phyloP scores from a whole-genome alignment of 225 moss, liverwort and hornwort genomes.

The Marchantia paleacea region DNA sequence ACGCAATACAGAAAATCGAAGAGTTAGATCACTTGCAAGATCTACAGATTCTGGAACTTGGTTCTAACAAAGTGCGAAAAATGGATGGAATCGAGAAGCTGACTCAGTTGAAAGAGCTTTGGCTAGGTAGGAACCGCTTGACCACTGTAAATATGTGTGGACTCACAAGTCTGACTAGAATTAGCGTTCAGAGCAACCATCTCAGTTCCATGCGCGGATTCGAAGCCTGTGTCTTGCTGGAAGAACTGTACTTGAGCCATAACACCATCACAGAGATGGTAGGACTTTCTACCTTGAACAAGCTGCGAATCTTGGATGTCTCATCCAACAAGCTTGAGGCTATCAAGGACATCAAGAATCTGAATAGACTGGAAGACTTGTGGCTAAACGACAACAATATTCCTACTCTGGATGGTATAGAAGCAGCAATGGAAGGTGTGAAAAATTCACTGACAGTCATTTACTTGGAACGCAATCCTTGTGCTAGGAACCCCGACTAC shows the following conservation, averaged over 20 bases:
- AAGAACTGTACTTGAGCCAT: constrained; percentile 93
- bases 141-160: constrained; percentile 68
- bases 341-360: constrained; percentile 60
- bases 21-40: constrained; percentile 74
- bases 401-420: constrained; percentile 65
- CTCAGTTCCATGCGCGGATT: constrained; percentile 84
- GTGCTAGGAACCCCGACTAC: constrained; percentile 62
- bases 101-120: constrained; percentile 66
- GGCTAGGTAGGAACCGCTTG: constrained; percentile 91
- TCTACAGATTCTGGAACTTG: constrained; percentile 75
- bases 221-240: constrained; percentile 78
- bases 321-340: constrained; percentile 74
- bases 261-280: constrained; percentile 86
- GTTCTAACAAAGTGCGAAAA: constrained; percentile 79
- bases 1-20: constrained; percentile 62
- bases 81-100: constrained; percentile 79
- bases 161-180: constrained; percentile 66
- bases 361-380: constrained; percentile 80
- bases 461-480: constrained; percentile 93
- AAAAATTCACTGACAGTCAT: constrained; percentile 73
- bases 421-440: constrained; percentile 58
- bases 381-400: constrained; percentile 91
- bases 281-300: constrained; percentile 71
- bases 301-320: constrained; percentile 81
- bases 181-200: constrained; percentile 92